phyloP scores from a whole-genome alignment of 208 protist species.

The Acanthamoeba healyi region DNA sequence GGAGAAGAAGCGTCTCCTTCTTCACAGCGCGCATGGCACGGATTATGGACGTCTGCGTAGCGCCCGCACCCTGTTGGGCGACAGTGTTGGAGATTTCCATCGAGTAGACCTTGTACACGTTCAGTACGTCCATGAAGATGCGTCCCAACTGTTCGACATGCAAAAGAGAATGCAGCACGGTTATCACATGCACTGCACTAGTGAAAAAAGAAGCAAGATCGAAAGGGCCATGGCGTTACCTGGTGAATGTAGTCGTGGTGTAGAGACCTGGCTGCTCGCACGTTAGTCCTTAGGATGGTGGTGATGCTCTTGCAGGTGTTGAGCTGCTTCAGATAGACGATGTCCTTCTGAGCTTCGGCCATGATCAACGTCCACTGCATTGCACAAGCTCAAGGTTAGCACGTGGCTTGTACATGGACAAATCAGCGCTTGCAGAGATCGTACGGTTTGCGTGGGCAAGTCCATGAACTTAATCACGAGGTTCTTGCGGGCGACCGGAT shows the following conservation, averaged over 20 bases:
- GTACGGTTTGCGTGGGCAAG: slow-evolving; percentile 31
- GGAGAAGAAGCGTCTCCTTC: slow-evolving; percentile 95
- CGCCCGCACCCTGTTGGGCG: slow-evolving; percentile 16
- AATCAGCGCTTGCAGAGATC: background rate
- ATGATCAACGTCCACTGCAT: slow-evolving; percentile 90
- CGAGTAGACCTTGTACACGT: slow-evolving; percentile 96
- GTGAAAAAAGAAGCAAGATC: background rate
- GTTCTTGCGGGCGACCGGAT: slow-evolving; percentile 85
- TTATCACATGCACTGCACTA: background rate
- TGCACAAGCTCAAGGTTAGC: background rate
- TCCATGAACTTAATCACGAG: slow-evolving; percentile 94
- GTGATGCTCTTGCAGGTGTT: slow-evolving; percentile 91
- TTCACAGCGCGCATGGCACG: slow-evolving; percentile 95
- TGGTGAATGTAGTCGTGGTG: slow-evolving; percentile 93
- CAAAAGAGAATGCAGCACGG: no score
- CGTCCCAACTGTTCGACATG: slow-evolving; percentile 94
- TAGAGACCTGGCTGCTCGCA: slow-evolving; percentile 93
- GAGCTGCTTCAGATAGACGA: slow-evolving; percentile 88
- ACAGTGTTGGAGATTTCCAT: slow-evolving; percentile 90
- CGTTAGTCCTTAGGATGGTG: slow-evolving; percentile 97
- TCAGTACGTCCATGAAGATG: slow-evolving; percentile 95
- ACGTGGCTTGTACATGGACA: background rate
- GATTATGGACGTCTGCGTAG: slow-evolving; percentile 79
- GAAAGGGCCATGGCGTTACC: background rate
- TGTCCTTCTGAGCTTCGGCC: slow-evolving; percentile 84